Evolutionary conservation across 805 yeast species (phyloP), one percentile per base, ranked within the genome.

Genomic region (Yamadazyma sp.): DNA sequence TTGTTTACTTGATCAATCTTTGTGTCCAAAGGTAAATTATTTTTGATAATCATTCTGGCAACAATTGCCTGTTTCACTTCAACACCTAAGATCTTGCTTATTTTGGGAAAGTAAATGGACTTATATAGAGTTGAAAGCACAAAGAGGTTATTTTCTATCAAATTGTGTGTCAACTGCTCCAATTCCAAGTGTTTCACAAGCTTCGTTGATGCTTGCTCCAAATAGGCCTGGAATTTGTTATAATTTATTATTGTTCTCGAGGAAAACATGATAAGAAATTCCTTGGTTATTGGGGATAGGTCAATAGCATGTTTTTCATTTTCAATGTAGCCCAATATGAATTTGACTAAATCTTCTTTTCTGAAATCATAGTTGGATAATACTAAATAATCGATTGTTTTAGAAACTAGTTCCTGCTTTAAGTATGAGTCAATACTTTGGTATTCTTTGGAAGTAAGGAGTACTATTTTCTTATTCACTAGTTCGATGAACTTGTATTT

Each of bases 311-410:
- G 28, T 19, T 35, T 27, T 18, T 34, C 19, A 27, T 26, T 26
- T 12, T 17, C 16, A 5, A 37, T 24, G 15, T 38, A 35, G 12
- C 14, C 29, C 8, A 18, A 19, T 19, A 38, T 30, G 31, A 35
- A 60, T 17, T 38, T 45, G 12, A 48, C 29, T 8, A 63, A 48
- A 17, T 56, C 56, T 17, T 44, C 38, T 32, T 55, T 61, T 30
- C 70, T 50, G 39, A 59, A 64, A 42, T 66, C 71, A 21, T 59
- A 52, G 25, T 58, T 59, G 13, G 64, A 52, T 5, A 64, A 43
- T n/a, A 66, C 34, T 32, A 54, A 52, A 21, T 54, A 52, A 18
- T 61, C 57, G 31, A 64, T 41, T 15, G 63, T 55, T 42, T 67
- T 67, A 16, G 46, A 29, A 21, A 52, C 45, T 18, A 64, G 27